Conservation (phyloP, 192 early-diverging fungal genomes). For the Diversispora epigaea region DNA sequence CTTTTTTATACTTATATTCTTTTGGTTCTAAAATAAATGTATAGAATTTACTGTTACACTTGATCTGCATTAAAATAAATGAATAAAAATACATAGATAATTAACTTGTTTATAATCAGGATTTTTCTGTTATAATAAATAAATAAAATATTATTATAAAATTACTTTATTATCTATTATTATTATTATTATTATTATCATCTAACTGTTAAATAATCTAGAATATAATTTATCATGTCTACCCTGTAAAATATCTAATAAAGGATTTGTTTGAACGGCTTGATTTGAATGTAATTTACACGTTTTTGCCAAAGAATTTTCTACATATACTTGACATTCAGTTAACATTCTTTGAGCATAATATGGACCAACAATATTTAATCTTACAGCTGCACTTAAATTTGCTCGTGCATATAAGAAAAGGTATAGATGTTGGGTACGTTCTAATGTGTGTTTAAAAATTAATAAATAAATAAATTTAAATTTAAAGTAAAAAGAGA, state of each 20-base stretch:
- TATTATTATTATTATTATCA: neutral
- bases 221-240: conserved; percentile 79
- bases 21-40: no score
- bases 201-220: conserved; percentile 73
- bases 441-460: conserved; percentile 42
- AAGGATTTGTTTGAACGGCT: conserved; percentile 64
- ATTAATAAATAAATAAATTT: neutral
- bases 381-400: conserved; percentile 81
- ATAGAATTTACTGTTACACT: no score
- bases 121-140: no score
- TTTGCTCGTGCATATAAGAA: conserved; percentile 86
- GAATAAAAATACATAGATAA: no score
- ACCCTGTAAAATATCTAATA: conserved; percentile 74
- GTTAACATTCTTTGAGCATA: conserved; percentile 76
- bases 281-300: conserved; percentile 52
- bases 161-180: no score
- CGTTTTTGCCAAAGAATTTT: conserved; percentile 48
- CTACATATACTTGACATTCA: conserved; percentile 53
- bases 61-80: no score
- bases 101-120: no score
- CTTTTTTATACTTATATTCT: no score
- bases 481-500: conserved; percentile 1
- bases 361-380: conserved; percentile 90
- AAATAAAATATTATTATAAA: no score
- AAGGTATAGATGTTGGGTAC: conserved; percentile 72